Base-by-base conservation (phyloP, 306 rosid species). In the Vigna mungo region DNA sequence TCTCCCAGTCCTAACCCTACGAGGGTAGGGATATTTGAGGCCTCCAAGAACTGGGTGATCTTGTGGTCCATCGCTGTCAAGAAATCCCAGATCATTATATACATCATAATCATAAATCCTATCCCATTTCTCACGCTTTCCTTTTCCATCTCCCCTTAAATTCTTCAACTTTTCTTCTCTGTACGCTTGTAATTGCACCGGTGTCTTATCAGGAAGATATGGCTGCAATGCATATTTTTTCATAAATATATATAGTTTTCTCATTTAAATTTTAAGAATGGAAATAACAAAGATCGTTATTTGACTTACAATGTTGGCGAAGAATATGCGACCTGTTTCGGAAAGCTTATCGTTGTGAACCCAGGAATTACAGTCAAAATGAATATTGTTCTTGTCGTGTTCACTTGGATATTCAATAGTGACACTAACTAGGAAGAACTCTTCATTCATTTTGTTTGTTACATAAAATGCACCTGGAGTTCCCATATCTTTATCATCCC, bases 291-390 rank as follows among this genome's bases (percentile, higher is more conserved):
- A 4, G 37, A 4, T 58, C 4, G 27, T 25, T 1, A 4, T 47
- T 47, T 13, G 20, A 51, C 30, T 55, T 21, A 89, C 94, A 86
- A 85, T 72, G 43, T 91, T 89, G 59, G n/a, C 16, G 25, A 91
- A 91, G 89, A 91, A 91, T 66, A 91, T 65, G 44, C 94, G 92
- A 30, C 88, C 75, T 39, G 44, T 74, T 46, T 88, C 75, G 20
- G 16, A 34, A 36, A 68, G 52, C 5, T 27, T 21, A 16, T 0
- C 41, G 21, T 77, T 77, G 71, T 91, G 82, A 10, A 91, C 74
- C 97, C 94, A 91, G 0, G 97, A 89, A 82, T 91, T 86, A 80
- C 97, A 91, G 14, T 67, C 84, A 23, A 91, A 89, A 43, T 76
- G 86, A 82, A 91, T 32, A 87, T 6, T 68, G 83, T 1, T 68